Base-by-base conservation (phyloP, 2,329 filamentous ascomycete genomes). In the Colletotrichum destructivum region DNA sequence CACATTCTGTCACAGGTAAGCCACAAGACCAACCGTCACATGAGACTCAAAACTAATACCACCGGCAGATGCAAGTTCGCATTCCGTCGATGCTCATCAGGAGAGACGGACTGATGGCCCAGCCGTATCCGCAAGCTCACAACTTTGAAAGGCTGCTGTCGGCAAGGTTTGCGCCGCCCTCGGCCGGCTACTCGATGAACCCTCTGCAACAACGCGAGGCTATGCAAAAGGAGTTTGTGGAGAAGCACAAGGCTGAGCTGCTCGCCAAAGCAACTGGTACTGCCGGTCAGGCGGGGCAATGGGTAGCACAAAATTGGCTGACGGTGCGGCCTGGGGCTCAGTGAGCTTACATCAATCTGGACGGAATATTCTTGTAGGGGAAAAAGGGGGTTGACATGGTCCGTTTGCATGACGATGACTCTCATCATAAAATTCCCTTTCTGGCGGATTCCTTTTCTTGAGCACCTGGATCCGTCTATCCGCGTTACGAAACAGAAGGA, bases 71-170 rank as follows among this genome's bases (percentile, higher is more conserved):
- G 63, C 84, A 88, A 76, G 79, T 91, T 63, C 88, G 89, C 31
- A 83, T 90, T 21, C 89, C 90, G 2, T 90, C 88, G 0, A 91
- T 91, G 89, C 83, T 90, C 72, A 90, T 91, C 77, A 85, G 83
- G 38, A 81, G 85, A 46, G 88, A 90, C 75, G 83, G 83, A 5
- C 78, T 88, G 12, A 82, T 88, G 81, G 82, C 84, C 2, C 81
- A 80, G 59, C 83, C 84, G 3, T 84, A 84, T 65, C 81, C 82
- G 7, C 78, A 81, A 61, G 80, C 81, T 8, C 79, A 83, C 62
- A 82, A 86, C 75, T 84, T 86, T 70, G 81, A 85, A 74, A 85
- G 84, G 78, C 75, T 86, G 40, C 77, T 86, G n/a, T 83, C 84
- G 4, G 80, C 82, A 21, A 81, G 81, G 61, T 71, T 76, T 16